Percentiles rank a stretch among this genome's conserved stretches.
phyloP scores from a whole-genome alignment of 441 rosid species.

The Populus hybrid region DNA sequence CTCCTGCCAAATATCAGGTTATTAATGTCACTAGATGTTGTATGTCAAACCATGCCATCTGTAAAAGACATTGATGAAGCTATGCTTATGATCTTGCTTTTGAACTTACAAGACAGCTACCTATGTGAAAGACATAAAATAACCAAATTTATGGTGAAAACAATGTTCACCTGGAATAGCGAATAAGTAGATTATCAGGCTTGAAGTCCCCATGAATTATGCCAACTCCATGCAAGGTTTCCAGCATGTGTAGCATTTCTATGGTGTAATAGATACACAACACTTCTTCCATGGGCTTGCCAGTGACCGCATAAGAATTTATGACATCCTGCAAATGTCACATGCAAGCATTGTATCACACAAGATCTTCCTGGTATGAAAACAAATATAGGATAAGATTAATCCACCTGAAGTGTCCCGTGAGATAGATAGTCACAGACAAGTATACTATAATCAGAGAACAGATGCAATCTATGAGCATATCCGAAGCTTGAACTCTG shows the following conservation, averaged over 20 bases:
- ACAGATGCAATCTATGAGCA: conserved; percentile 68
- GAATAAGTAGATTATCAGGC: conserved; percentile 83
- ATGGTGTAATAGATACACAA: conserved; percentile 82
- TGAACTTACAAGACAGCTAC: neutral
- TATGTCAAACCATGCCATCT: neutral
- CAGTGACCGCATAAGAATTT: conserved; percentile 62
- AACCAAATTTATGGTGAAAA: conserved; percentile 4
- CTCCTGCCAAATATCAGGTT: conserved; percentile 37
- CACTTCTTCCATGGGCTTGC: conserved; percentile 88
- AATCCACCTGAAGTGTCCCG: conserved; percentile 79
- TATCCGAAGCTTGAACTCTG: conserved; percentile 86
- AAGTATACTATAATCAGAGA: conserved; percentile 79
- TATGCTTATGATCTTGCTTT: neutral
- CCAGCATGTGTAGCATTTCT: conserved; percentile 88
- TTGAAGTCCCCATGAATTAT: conserved; percentile 96
- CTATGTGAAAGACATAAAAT: neutral
- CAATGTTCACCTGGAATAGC: conserved; percentile 59
- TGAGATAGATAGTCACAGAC: conserved; percentile 77
- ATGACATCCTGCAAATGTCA: conserved; percentile 68
- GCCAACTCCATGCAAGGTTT: conserved; percentile 75
- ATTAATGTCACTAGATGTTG: neutral
- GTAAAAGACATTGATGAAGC: neutral
- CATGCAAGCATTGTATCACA: neutral
- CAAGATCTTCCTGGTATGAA: conserved; percentile 9
- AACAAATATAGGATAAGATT: neutral